phyloP scores from a whole-genome alignment of 2,329 filamentous ascomycete species.

The Xylariaceae sp. region DNA sequence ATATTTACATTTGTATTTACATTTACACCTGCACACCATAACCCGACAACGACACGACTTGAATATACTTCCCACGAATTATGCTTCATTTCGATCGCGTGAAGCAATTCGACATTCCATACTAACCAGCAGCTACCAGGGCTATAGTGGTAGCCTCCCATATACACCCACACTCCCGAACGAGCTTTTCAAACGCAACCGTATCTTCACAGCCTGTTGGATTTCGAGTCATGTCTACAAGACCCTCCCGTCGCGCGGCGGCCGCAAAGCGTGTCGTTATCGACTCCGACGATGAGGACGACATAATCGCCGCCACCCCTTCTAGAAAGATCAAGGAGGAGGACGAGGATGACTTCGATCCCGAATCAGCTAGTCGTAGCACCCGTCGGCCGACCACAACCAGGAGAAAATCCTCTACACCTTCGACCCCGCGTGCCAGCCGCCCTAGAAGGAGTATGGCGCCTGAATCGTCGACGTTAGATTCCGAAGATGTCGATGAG shows the following conservation, averaged over 20 bases:
- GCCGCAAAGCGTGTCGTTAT: slow-evolving; percentile 64
- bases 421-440: slow-evolving; percentile 24
- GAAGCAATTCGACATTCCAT: slow-evolving; percentile 1
- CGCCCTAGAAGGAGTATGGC: slow-evolving; percentile 39
- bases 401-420: slow-evolving; percentile 37
- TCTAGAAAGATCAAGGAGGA: slow-evolving; percentile 49
- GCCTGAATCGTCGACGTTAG: slow-evolving; percentile 41
- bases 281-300: slow-evolving; percentile 75
- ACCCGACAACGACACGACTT: neutral
- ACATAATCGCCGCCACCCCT: slow-evolving; percentile 50
- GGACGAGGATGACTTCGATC: slow-evolving; percentile 73
- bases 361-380: slow-evolving; percentile 52
- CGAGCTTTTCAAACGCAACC: neutral
- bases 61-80: neutral
- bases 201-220: neutral
- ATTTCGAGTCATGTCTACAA: slow-evolving; percentile 26
- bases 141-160: neutral
- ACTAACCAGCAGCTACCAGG: slow-evolving; percentile 1
- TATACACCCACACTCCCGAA: neutral
- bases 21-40: slow-evolving; percentile 3
- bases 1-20: slow-evolving; percentile 22
- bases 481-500: slow-evolving; percentile 56
- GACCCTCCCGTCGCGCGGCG: slow-evolving; percentile 41
- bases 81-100: slow-evolving; percentile 4
- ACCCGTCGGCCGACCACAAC: slow-evolving; percentile 46